phyloP scores from a whole-genome alignment of 73 alveolate genomes.

The Paraurostyla sp. region DNA sequence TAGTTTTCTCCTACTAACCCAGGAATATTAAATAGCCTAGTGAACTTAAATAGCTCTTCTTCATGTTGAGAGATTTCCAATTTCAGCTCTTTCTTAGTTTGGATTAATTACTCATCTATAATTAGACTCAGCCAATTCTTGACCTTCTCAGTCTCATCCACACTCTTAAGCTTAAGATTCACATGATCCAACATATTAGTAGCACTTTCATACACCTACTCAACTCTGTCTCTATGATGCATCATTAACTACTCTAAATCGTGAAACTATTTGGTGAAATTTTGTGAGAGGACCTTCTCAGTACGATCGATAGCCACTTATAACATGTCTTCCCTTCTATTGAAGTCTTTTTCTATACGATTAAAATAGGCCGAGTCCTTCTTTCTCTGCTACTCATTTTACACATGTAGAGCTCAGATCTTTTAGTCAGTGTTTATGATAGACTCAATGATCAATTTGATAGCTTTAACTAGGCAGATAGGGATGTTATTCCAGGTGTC shows the following conservation, averaged over 20 bases:
- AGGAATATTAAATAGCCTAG: background rate
- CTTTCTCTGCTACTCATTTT: constrained; percentile 18
- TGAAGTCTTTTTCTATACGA: constrained; percentile 44
- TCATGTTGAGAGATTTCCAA: background rate
- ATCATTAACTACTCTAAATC: constrained; percentile 23
- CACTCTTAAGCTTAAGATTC: constrained; percentile 21
- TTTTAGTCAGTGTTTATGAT: background rate
- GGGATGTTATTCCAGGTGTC: constrained; percentile 64
- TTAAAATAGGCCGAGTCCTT: background rate
- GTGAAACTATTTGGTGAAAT: background rate
- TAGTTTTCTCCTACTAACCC: background rate
- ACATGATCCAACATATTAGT: constrained; percentile 14
- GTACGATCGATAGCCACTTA: background rate
- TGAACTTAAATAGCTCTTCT: background rate
- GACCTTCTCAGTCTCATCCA: constrained; percentile 45
- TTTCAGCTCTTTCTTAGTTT: background rate
- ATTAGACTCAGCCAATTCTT: background rate
- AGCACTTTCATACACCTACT: background rate
- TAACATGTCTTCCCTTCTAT: constrained; percentile 32
- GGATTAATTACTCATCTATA: background rate
- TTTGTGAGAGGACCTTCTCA: constrained; percentile 1
- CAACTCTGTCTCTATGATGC: constrained; percentile 22
- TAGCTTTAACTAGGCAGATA: constrained; percentile 46
- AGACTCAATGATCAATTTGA: constrained; percentile 5
- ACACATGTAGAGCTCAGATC: background rate